Evolutionary conservation across 257 asterid genomes (phyloP), one percentile per base, ranked within the genome.

Genomic region (Linderniella brevidens): DNA sequence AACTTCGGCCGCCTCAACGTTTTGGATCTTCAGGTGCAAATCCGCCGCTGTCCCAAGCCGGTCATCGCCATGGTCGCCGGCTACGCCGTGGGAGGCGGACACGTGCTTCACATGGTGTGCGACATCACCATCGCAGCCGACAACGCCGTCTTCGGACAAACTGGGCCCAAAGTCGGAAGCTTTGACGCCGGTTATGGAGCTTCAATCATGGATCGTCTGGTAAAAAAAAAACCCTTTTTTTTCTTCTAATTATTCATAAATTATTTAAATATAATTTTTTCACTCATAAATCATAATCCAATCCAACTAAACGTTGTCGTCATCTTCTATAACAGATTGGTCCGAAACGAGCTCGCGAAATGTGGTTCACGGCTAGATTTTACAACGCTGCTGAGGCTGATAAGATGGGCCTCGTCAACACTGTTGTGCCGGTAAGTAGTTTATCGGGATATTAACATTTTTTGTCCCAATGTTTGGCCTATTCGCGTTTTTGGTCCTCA

Each of bases 11-110:
- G 95, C 49, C 88, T 87, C 40, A 87, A 87, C 50, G 97, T 87
- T 55, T 64, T 87, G 61, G 97, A 87, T 60, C 76, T 87, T 29
- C 97, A 87, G 86, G 93, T 88, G 59, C 98, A 88, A 67, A 88
- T 88, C 51, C 94, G 98, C 10, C 90, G 98, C 16, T 78, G 76
- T 45, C 95, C 98, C 48, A 88, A 88, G 72, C 95, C 98, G 9
- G 98, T 88, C 8, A 78, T 88, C 50, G 95, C 98, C 20, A 88
- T 84, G 98, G 97, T 88, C 67, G 98, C 98, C 49, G 97, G 97
- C 8, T 87, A 82, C 58, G 97, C 97, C 16, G 92, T 87, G 3
- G 97, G 97, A 32, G 97, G 95, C 32, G 97, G 95, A 16, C 95
- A 87, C 60, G 84, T 87, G 14, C 78, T 87, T 59, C 97, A 87